phyloP scores from a whole-genome alignment of 106 monocot species.

The Iris macrosiphon region DNA sequence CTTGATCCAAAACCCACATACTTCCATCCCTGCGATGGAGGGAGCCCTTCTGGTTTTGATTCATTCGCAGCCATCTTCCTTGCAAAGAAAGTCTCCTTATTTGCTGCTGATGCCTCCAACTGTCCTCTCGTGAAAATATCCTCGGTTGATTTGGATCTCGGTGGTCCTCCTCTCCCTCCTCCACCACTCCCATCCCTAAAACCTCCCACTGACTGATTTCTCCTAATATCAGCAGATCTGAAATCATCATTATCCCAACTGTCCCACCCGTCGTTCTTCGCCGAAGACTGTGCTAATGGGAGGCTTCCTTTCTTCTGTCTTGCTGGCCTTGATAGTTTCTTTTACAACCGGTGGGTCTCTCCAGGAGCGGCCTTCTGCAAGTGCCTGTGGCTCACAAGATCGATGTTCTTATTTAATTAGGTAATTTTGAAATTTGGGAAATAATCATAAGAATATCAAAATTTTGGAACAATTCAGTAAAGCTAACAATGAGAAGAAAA shows the following conservation, averaged over 20 bases:
- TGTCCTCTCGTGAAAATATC: slow-evolving; percentile 43
- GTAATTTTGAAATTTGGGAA: too few relatives aligned
- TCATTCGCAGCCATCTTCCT: slow-evolving; percentile 56
- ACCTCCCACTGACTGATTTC: slow-evolving; percentile 53
- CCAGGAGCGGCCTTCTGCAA: slow-evolving; percentile 73
- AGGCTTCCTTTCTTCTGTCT: slow-evolving; percentile 30
- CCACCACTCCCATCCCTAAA: slow-evolving; percentile 22
- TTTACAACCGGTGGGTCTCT: slow-evolving; percentile 67
- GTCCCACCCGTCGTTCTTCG: slow-evolving; percentile 12
- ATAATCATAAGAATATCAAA: too few relatives aligned
- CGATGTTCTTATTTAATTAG: too few relatives aligned
- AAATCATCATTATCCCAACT: slow-evolving; percentile 59
- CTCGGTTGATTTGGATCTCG: slow-evolving; percentile 54
- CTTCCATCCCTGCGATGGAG: slow-evolving; percentile 65
- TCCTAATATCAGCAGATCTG: slow-evolving; percentile 28
- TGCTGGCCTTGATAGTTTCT: slow-evolving; percentile 29
- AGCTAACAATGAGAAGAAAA: too few relatives aligned
- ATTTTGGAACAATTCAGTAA: too few relatives aligned
- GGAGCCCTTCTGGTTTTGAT: slow-evolving; percentile 50
- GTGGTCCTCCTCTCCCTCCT: slow-evolving; percentile 10
- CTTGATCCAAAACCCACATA: slow-evolving; percentile 68
- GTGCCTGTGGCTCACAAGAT: slow-evolving; percentile 8
- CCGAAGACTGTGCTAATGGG: slow-evolving; percentile 16
- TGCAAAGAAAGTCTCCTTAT: slow-evolving; percentile 52
- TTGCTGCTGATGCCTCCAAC: slow-evolving; percentile 47